Evolutionary conservation across 2,329 filamentous ascomycete species (phyloP), one percentile per base, ranked within the genome.

Genomic region (Hirsutella rhossiliensis): DNA sequence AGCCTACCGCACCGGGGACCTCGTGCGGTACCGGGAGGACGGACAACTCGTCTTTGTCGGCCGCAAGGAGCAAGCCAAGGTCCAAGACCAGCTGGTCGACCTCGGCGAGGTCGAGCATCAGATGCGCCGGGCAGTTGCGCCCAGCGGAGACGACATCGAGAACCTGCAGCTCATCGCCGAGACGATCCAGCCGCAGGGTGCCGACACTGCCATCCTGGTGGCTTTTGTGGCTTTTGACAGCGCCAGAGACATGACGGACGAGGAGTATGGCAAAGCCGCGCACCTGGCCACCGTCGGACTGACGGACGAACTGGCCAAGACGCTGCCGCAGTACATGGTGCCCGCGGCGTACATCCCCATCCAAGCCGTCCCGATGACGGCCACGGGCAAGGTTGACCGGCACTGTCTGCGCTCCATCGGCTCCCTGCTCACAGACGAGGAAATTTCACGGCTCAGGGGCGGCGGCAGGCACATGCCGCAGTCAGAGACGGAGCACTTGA

Each of bases 11-110:
- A 72, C 69, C 0, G 71, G 71, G 5, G 71, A 74, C 47, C 56
- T 73, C 4, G 69, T 59, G 2, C 57, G 56, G 34, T 69, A 69
- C 18, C 53, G 62, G 36, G 53, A 55, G 1, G 47, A 54, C 28
- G 52, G 50, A 2, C 54, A 52, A 23, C 52, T 73, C 7, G 50
- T 60, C 1, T 71, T 67, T 41, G 52, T 72, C 40, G 72, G 71
- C 41, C 72, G 71, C 47, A 73, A 78, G 50, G 63, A 63, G 1
- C 73, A 77, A 52, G 65, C 76, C 42, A 78, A 77, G 52, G 55
- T 78, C 13, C 63, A 66, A 23, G 78, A 78, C 32, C 75, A 68
- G 45, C 56, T 72, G 41, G 58, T 74, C 45, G 77, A 71, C 54
- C 60, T 71, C 1, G 47, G 40, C 2, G 52, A 52, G 7, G 43